Evolutionary conservation across 495 filamentous ascomycete species (phyloP).

Genomic region (Lepidopterella palustris): DNA sequence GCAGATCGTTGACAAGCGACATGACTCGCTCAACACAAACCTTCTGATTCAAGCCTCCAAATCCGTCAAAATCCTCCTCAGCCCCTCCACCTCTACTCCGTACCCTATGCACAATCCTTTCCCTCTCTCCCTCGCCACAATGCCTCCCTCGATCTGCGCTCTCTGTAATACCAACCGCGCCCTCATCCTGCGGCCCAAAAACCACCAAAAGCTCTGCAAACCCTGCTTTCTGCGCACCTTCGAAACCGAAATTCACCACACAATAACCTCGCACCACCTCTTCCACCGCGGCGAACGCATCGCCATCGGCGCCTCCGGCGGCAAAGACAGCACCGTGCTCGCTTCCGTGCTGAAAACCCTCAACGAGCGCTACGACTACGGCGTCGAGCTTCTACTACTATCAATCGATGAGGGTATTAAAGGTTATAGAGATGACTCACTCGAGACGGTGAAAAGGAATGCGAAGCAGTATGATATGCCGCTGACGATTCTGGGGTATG

Average conservation of each 20-base stretch:
- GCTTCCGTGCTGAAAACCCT: conserved; percentile 91
- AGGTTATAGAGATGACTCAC: conserved; percentile 89
- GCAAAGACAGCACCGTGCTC: conserved; percentile 95
- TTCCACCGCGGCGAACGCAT: conserved; percentile 82
- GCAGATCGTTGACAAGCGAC: no score
- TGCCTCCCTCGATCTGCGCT: conserved; percentile 60
- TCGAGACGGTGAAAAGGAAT: conserved; percentile 95
- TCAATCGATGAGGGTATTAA: conserved; percentile 97
- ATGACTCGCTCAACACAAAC: conserved; percentile 6
- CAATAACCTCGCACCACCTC: conserved; percentile 68
- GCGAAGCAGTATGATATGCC: conserved; percentile 84
- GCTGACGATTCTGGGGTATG: conserved; percentile 84
- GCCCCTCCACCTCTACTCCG: background rate
- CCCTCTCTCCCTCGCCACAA: conserved; percentile 18
- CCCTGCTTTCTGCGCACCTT: conserved; percentile 79
- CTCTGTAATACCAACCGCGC: conserved; percentile 71
- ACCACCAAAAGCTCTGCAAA: conserved; percentile 85
- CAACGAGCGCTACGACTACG: conserved; percentile 83
- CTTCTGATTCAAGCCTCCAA: background rate
- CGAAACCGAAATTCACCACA: conserved; percentile 89
- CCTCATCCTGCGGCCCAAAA: conserved; percentile 87
- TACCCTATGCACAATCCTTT: no score
- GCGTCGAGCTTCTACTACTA: conserved; percentile 75
- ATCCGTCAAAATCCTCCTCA: background rate
- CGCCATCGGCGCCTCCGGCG: conserved; percentile 92